Evolutionary conservation across 1,284 basidiomycete genomes (phyloP), one percentile per base, ranked within the genome.

Genomic region (Pulchroboletus neoregius): DNA sequence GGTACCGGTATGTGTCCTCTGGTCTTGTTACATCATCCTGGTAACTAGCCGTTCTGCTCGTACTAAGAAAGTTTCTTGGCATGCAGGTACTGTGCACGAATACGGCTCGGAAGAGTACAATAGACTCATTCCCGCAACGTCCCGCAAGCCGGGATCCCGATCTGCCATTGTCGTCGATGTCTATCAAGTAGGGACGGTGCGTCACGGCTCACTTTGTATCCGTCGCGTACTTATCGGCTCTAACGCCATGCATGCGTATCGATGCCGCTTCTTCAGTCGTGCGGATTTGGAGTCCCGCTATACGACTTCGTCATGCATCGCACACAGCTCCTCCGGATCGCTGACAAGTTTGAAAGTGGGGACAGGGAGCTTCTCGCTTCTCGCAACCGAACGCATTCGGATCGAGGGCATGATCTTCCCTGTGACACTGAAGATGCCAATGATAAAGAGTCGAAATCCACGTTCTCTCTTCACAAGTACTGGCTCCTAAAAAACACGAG

Each of bases 71-170:
- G 13, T 20, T 24, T 32, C 12, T 18, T 4, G 16, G 13, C 10
- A 2, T 35, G 23, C 34, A 78, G 78, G 76, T 4, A 70, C 63
- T 6, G 71, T 75, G 2, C 68, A 76, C 46, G 79, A 80, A 56
- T 76, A 73, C 44, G 80, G 76, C 24, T 73, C 77, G 6, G 68
- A 71, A 0, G 75, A 75, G 49, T 81, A 77, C 51, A 66, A 73
- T 30, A 57, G 51, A 8, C 63, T 74, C 31, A 64, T 82, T 18
- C 70, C 75, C 2, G 43, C 65, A 1, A 61, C 67, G 9, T 63
- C 67, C 44, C 70, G 79, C 36, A 70, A 71, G 26, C 71, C 76
- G 0, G 78, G 78, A 8, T 78, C 79, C 24, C 71, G 79, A 11
- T 64, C 76, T 1, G 73, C 69, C 35, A 76, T 82, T 41, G 65